Percentiles rank a stretch among this genome's conserved stretches.
phyloP scores from a whole-genome alignment of 164 flowering plant genomes.

The Annona squamosa region DNA sequence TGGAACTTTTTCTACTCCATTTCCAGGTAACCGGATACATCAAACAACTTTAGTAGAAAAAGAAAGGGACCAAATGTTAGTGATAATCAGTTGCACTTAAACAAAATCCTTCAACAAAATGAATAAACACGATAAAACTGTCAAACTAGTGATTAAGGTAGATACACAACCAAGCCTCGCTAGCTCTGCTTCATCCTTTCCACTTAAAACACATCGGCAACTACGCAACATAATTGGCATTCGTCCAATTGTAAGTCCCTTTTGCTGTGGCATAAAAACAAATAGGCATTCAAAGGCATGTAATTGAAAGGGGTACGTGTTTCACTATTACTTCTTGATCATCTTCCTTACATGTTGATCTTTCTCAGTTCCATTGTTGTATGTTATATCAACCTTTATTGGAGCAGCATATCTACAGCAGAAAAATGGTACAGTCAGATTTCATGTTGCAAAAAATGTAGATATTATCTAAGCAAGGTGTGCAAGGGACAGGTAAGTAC shows the following conservation, averaged over 20 bases:
- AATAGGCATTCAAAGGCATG: neutral
- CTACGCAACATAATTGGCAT: slow-evolving; percentile 96
- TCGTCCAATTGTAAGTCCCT: slow-evolving; percentile 51
- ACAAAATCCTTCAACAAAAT: no score
- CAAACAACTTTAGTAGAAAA: no score
- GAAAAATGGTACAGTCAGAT: no score
- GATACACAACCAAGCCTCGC: slow-evolving; percentile 55
- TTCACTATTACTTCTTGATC: neutral
- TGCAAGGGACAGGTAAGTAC: no score
- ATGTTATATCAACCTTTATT: slow-evolving; percentile 49
- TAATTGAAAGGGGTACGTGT: neutral
- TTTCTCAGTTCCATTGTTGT: slow-evolving; percentile 28
- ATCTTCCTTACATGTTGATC: slow-evolving; percentile 31
- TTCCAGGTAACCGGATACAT: no score
- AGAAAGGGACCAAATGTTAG: neutral
- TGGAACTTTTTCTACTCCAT: no score
- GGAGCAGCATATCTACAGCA: slow-evolving; percentile 67
- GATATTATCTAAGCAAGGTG: no score
- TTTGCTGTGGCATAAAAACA: slow-evolving; percentile 28
- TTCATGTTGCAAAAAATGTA: no score
- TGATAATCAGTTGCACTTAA: neutral
- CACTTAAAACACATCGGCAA: slow-evolving; percentile 54
- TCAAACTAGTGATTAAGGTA: neutral
- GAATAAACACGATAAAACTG: neutral
- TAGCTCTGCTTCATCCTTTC: slow-evolving; percentile 83